Percentiles rank a stretch among this genome's conserved stretches.
These are phyloP conservation scores for Leccinum angustisporum DNA, from an alignment of 1,284 basidiomycete species.

Conservation along the genomic window DNA sequence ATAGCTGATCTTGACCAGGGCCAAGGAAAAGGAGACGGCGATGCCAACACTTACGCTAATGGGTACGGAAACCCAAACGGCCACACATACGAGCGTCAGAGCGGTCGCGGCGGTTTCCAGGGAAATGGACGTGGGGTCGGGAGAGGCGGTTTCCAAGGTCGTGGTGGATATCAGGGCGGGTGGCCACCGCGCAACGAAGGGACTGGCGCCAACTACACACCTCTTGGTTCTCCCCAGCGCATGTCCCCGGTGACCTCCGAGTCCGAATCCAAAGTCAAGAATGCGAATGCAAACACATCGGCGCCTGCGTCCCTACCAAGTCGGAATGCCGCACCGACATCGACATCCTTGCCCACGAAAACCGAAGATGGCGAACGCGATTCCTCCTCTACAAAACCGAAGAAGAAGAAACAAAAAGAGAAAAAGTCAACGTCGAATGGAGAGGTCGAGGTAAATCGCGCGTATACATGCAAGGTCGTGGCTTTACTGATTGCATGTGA, in stretches of 20 bases:
- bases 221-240: slow-evolving; percentile 60
- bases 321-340: not conserved
- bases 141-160: slow-evolving; percentile 25
- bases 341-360: slow-evolving; percentile 1
- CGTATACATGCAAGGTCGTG: slow-evolving; percentile 4
- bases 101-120: slow-evolving; percentile 24
- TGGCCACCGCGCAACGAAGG: slow-evolving; percentile 34
- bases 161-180: slow-evolving; percentile 18
- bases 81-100: not conserved
- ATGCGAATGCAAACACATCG: not conserved
- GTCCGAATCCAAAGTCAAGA: not conserved
- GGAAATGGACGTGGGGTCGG: slow-evolving; percentile 27
- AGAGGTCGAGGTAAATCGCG: slow-evolving; percentile 16
- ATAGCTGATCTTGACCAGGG: slow-evolving; percentile 17
- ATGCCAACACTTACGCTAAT: not conserved
- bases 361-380: not conserved
- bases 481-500: slow-evolving; percentile 7
- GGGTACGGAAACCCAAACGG: not conserved
- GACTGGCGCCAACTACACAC: slow-evolving; percentile 68
- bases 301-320: not conserved
- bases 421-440: slow-evolving; percentile 21
- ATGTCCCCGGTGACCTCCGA: slow-evolving; percentile 41
- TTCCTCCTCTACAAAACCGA: slow-evolving; percentile 7
- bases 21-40: slow-evolving; percentile 10
- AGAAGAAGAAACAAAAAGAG: slow-evolving; percentile 30